These are phyloP conservation scores for Biscutella laevigata DNA, from an alignment of 441 rosid species.

Conservation along the genomic window DNA sequence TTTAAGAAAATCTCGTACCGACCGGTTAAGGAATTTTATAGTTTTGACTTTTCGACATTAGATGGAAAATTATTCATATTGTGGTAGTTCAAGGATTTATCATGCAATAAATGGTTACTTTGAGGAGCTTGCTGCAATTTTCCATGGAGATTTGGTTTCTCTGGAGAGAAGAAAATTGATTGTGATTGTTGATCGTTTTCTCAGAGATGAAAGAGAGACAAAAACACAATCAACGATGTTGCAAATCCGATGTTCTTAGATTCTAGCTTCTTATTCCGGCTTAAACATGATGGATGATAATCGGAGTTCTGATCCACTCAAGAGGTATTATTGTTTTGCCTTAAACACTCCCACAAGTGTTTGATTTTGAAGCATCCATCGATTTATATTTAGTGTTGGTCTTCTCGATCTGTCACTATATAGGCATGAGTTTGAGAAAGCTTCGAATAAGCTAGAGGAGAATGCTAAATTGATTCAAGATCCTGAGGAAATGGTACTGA, in stretches of 20 bases:
- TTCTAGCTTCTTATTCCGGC: conserved; percentile 28
- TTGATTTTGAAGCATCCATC: neutral
- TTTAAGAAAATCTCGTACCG: conserved; percentile 17
- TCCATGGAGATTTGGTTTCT: neutral
- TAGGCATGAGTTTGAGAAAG: conserved; percentile 34
- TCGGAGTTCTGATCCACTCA: conserved; percentile 33
- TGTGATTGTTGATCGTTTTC: conserved; percentile 1
- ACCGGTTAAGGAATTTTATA: no score
- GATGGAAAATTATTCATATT: neutral
- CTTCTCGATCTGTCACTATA: conserved; percentile 21
- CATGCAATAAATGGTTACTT: neutral
- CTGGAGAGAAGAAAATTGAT: neutral
- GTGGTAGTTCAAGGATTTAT: neutral
- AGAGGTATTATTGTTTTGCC: conserved; percentile 31
- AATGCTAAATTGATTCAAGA: conserved; percentile 38
- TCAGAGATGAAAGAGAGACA: neutral
- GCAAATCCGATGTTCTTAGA: conserved; percentile 39
- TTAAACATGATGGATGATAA: conserved; percentile 26
- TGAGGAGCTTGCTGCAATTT: neutral
- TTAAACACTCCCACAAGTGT: neutral
- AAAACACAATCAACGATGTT: neutral
- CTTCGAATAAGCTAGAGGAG: conserved; percentile 34
- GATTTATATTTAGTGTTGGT: conserved; percentile 10
- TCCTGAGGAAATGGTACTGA: conserved; percentile 58
- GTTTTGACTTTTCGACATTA: no score